These are phyloP conservation scores for Niebla homalea DNA, from an alignment of 495 filamentous ascomycete genomes.

Conservation along the genomic window DNA sequence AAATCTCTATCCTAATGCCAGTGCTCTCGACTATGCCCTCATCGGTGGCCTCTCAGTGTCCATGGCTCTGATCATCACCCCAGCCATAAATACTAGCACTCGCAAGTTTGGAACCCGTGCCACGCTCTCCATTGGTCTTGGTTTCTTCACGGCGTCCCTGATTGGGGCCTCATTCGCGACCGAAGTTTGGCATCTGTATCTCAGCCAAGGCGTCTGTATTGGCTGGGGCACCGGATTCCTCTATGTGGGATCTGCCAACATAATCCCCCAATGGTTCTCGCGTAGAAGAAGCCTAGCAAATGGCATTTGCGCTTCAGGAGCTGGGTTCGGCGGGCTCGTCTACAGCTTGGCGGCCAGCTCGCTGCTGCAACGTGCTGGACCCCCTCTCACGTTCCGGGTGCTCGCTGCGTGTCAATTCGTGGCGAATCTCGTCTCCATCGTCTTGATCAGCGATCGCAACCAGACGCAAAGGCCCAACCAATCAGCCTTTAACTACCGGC, in stretches of 20 bases:
- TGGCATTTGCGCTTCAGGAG: slow-evolving; percentile 57
- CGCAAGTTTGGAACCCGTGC: slow-evolving; percentile 39
- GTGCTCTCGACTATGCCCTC: slow-evolving; percentile 52
- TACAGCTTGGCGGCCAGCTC: slow-evolving; percentile 37
- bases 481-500: slow-evolving; percentile 46
- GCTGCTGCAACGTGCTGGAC: slow-evolving; percentile 46
- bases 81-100: slow-evolving; percentile 47
- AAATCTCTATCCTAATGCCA: slow-evolving; percentile 43
- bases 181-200: slow-evolving; percentile 58
- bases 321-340: slow-evolving; percentile 60
- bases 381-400: slow-evolving; percentile 64
- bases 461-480: slow-evolving; percentile 49
- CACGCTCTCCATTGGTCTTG: slow-evolving; percentile 45
- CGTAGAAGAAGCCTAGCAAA: slow-evolving; percentile 57
- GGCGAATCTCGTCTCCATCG: slow-evolving; percentile 46
- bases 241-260: slow-evolving; percentile 56
- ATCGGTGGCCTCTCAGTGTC: slow-evolving; percentile 60
- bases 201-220: slow-evolving; percentile 65
- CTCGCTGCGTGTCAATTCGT: slow-evolving; percentile 53
- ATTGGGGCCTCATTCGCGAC: slow-evolving; percentile 56
- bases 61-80: slow-evolving; percentile 48
- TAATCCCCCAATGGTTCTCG: slow-evolving; percentile 70
- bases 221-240: slow-evolving; percentile 65
- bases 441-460: slow-evolving; percentile 59
- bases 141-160: slow-evolving; percentile 46